These are phyloP conservation scores for Paraphoma sp. DNA, from an alignment of 2,329 filamentous ascomycete genomes.

Conservation along the genomic window DNA sequence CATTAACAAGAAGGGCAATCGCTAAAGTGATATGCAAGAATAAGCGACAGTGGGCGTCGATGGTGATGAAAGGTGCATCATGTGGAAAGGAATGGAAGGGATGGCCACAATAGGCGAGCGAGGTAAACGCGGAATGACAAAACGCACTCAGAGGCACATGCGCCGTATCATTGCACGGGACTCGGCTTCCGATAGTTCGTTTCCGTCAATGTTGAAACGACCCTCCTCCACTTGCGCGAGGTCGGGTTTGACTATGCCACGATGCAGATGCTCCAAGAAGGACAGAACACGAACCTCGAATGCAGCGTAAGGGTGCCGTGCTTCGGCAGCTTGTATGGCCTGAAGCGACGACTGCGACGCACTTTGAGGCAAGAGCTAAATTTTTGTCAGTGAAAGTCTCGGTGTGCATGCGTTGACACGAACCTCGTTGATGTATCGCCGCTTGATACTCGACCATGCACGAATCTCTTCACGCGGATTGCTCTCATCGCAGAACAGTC, in stretches of 20 bases:
- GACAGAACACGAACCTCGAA: conserved; percentile 51
- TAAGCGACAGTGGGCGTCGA: background rate
- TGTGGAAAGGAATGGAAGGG: background rate
- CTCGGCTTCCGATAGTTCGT: conserved; percentile 37
- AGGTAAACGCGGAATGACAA: background rate
- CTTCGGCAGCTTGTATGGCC: conserved; percentile 35
- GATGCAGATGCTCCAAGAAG: conserved; percentile 54
- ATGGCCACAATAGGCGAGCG: background rate
- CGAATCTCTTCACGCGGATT: conserved; percentile 32
- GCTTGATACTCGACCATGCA: conserved; percentile 48
- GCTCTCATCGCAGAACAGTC: conserved; percentile 44
- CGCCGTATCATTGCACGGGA: conserved; percentile 41
- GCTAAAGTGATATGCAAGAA: background rate
- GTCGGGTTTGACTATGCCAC: conserved; percentile 54
- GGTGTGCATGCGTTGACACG: background rate
- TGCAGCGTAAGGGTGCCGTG: conserved; percentile 39
- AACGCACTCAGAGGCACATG: conserved; percentile 33
- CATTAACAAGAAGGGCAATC: conserved; percentile 5
- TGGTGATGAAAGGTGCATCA: background rate
- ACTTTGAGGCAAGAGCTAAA: conserved; percentile 23
- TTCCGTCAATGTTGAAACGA: conserved; percentile 42
- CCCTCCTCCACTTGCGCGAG: conserved; percentile 61
- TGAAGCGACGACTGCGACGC: conserved; percentile 28
- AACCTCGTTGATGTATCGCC: conserved; percentile 41
- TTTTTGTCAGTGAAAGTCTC: conserved; percentile 3